Evolutionary conservation across 768 basidiomycete genomes (phyloP), one percentile per base, ranked within the genome.

Genomic region (Mycena amicta): DNA sequence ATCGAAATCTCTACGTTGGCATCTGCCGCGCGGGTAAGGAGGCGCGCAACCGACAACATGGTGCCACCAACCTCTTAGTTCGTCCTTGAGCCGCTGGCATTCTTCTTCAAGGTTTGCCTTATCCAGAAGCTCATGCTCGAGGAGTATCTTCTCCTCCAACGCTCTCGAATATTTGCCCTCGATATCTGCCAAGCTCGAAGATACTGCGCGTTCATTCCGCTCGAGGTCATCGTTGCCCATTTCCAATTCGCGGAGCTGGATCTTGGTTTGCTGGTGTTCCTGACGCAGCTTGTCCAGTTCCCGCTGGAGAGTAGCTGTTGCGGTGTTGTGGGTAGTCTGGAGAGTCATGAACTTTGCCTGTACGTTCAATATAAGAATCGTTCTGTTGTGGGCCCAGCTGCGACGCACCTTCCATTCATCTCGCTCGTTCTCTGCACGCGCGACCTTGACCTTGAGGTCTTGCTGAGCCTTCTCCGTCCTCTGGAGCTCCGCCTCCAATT

Each of bases 161-260:
- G 90, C 90, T 53, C 88, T 84, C 58, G 94, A 87, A 75, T 98
- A 96, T 71, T 89, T 93, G 65, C 84, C 78, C 75, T 97, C 95
- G 66, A 93, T 79, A 69, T 92, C 90, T 3, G 89, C 90, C 65
- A 95, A 74, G 66, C 84, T 90, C 50, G 89, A 92, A 8, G 89
- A 84, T 40, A 92, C 89, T 51, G 90, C 91, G 27, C 97, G 85
- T 70, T 98, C 96, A 71, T 90, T 95, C 61, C 95, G 83, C 71
- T 98, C 97, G 57, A 99, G 80, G 75, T 98, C 95, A 68, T 99
- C 97, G 68, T 97, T 98, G 47, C 96, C 96, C 86, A 98, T 90
- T 75, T 98, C 96, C 28, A 97, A 79, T 71, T 98, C 93, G 22
- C 92, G 84, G 18, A 94, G 75, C 68, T 90, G 87, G 22, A 89